These are phyloP conservation scores for Pharus latifolius DNA, from an alignment of 176 grass and related monocot genomes.

Conservation along the genomic window DNA sequence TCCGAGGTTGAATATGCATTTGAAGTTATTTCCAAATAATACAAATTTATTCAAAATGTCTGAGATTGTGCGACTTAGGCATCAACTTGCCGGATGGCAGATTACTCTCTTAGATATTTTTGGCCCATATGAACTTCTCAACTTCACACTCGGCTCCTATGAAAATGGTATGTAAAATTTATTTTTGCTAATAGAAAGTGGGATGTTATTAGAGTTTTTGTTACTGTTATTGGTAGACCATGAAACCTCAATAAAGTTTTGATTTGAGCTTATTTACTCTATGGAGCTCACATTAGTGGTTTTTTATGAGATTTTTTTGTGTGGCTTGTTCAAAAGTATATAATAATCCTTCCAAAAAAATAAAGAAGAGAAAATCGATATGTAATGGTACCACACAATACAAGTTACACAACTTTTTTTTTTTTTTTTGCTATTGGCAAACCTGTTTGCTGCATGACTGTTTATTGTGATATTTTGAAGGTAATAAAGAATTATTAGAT, in stretches of 20 bases:
- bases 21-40: constrained; percentile 81
- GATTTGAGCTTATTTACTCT: neutral
- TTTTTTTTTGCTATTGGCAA: neutral
- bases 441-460: neutral
- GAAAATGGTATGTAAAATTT: constrained; percentile 41
- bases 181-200: neutral
- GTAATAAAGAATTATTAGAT: neutral
- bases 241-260: neutral
- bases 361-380: no score
- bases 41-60: constrained; percentile 41
- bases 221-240: neutral
- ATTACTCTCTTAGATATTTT: constrained; percentile 70
- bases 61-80: constrained; percentile 43
- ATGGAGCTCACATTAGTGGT: neutral
- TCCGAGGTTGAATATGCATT: constrained; percentile 63
- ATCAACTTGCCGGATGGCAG: constrained; percentile 57
- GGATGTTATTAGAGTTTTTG: neutral
- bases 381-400: no score
- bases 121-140: constrained; percentile 92
- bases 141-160: constrained; percentile 67
- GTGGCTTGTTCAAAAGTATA: neutral
- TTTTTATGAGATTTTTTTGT: neutral
- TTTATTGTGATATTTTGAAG: neutral
- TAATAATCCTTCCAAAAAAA: neutral
- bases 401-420: no score